These are phyloP conservation scores for Mayamaea pseudoterrestris DNA, from an alignment of 108 stramenopile genomes.

Conservation along the genomic window DNA sequence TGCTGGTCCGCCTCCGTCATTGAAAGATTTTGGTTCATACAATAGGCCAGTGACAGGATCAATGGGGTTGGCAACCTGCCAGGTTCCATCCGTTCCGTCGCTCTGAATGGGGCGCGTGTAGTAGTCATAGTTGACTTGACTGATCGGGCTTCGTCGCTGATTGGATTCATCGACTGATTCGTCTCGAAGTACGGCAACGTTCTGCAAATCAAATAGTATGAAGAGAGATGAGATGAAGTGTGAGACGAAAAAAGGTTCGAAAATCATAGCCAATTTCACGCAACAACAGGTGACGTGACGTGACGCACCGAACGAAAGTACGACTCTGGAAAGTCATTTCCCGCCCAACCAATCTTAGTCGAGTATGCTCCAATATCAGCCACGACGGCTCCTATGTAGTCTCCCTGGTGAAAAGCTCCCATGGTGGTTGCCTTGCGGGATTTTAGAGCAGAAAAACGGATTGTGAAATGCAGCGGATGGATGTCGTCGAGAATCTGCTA, in stretches of 20 bases:
- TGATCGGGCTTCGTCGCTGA: conserved; percentile 18
- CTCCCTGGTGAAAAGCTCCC: conserved; percentile 22
- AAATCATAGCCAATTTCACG: background rate
- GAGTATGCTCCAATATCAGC: conserved; percentile 83
- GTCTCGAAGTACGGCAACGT: conserved; percentile 28
- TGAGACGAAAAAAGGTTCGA: background rate
- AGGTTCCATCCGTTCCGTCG: conserved; percentile 31
- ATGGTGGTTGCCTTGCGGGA: no score
- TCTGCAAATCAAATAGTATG: conserved; percentile 10
- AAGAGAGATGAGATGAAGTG: background rate
- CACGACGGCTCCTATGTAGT: conserved; percentile 50
- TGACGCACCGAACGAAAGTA: conserved; percentile 68
- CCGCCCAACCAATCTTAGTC: conserved; percentile 90
- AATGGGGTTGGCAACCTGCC: conserved; percentile 57
- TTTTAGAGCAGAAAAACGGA: no score
- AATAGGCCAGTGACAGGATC: conserved; percentile 60
- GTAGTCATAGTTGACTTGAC: conserved; percentile 37
- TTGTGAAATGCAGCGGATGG: no score
- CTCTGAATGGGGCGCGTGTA: conserved; percentile 22
- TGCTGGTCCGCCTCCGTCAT: no score
- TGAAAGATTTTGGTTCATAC: conserved; percentile 24
- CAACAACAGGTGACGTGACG: background rate
- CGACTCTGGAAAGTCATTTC: conserved; percentile 80
- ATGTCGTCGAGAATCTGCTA: no score
- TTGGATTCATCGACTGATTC: conserved; percentile 5